Evolutionary conservation across 1,284 basidiomycete species (phyloP), one percentile per base, ranked within the genome.

Genomic region (Pseudozyma sp.): DNA sequence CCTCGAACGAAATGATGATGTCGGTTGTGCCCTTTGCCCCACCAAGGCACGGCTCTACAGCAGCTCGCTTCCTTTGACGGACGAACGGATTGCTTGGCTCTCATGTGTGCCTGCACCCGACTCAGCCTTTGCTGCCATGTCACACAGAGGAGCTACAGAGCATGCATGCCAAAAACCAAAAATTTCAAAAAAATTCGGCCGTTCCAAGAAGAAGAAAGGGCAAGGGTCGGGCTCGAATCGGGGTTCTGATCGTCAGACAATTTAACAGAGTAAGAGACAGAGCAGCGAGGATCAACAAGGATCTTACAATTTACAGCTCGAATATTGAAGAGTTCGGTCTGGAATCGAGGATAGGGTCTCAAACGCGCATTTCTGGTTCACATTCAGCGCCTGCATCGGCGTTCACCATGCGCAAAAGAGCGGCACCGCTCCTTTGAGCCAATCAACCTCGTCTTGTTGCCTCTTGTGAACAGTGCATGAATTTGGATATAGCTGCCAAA

Each of bases 191-290:
- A 52, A 51, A 25, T 52, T 52, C 39, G 21, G 50, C 50, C 49
- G 49, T 31, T 31, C 49, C 49, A n/a, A 11, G 13, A 21, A 48
- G 45, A 56, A 56, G 54, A 56, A 56, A 56, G 38, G 36, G 45
- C 8, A 39, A 8, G 13, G n/a, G 6, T 11, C 21, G 35, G 19
- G 18, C 35, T 8, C 5, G 4, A 16, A 52, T 42, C 50, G 50
- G 50, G 50, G 1, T 25, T 36, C 36, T 8, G 34, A 50, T n/a
- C n/a, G n/a, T n/a, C n/a, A n/a, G n/a, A n/a, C n/a, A n/a, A n/a
- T n/a, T n/a, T n/a, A n/a, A n/a, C n/a, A n/a, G n/a, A n/a, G n/a
- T n/a, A n/a, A n/a, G n/a, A n/a, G n/a, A n/a, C n/a, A n/a, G n/a
- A n/a, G n/a, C n/a, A n/a, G n/a, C n/a, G n/a, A n/a, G n/a, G n/a